Conservation (phyloP, 306 rosid species). For the Quillaja saponaria region DNA sequence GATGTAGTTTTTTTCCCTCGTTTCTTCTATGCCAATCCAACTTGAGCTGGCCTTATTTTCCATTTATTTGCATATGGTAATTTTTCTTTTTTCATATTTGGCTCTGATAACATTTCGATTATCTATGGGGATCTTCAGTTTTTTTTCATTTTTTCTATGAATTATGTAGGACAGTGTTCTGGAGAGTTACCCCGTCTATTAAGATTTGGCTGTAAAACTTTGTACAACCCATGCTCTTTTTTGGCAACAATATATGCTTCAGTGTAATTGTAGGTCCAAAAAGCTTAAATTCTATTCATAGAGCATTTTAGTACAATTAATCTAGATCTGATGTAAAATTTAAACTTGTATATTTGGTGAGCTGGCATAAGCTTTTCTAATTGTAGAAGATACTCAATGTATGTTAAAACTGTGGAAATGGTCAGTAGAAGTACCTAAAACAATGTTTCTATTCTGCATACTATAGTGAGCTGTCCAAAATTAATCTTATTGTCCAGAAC, state of each 20-base stretch:
- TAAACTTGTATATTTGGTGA: conserved; percentile 7
- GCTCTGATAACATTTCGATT: conserved; percentile 1
- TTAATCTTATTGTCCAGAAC: neutral
- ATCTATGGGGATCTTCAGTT: neutral
- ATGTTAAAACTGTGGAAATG: neutral
- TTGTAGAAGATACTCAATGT: conserved; percentile 20
- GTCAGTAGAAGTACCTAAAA: conserved; percentile 5
- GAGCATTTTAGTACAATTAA: conserved; percentile 1
- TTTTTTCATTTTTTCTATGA: conserved; percentile 6
- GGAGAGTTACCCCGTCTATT: neutral
- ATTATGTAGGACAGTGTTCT: conserved; percentile 9
- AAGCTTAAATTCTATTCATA: neutral
- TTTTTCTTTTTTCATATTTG: neutral
- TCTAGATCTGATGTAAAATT: conserved; percentile 7
- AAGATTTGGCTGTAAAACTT: neutral
- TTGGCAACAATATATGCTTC: too few species aligned
- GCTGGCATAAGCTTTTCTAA: neutral
- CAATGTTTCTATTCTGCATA: conserved; percentile 3
- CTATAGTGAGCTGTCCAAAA: neutral
- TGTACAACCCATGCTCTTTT: neutral
- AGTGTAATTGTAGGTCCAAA: neutral
- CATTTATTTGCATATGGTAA: conserved; percentile 15
- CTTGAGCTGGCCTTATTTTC: conserved; percentile 12
- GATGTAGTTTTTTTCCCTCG: too few species aligned
- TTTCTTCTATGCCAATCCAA: neutral